Percentiles rank a stretch among this genome's conserved stretches.
Conservation (phyloP, 139 green algal genomes). For the Chlorokybus atmophyticus region DNA sequence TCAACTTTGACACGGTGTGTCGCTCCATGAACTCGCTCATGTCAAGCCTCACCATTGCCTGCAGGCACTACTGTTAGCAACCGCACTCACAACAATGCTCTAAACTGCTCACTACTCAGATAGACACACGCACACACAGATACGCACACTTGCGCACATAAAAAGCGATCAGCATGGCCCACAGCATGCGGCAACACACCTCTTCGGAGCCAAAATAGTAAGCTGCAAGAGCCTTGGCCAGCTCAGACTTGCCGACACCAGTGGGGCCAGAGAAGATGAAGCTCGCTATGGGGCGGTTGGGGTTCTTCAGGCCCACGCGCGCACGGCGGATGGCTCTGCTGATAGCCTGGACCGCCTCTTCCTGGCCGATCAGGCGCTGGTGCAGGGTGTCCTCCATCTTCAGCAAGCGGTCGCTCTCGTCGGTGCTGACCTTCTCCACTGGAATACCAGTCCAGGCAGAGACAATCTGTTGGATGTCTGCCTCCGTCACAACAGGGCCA, state of each 20-base stretch:
- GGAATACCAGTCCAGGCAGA: constrained; percentile 68
- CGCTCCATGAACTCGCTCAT: constrained; percentile 51
- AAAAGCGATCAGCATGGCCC: too few species aligned
- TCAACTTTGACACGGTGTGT: constrained; percentile 18
- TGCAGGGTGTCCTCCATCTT: constrained; percentile 98
- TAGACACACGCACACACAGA: too few species aligned
- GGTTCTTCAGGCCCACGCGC: constrained; percentile 96
- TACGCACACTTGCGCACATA: too few species aligned
- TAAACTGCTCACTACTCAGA: too few species aligned
- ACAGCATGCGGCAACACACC: too few species aligned
- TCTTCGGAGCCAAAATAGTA: constrained; percentile 99
- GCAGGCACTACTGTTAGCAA: too few species aligned
- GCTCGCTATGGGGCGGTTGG: constrained; percentile 87
- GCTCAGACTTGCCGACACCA: constrained; percentile 95
- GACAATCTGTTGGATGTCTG: constrained; percentile 94
- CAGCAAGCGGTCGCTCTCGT: constrained; percentile 90
- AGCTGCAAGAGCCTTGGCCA: constrained; percentile 91
- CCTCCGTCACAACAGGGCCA: constrained; percentile 65
- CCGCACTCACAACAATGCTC: too few species aligned
- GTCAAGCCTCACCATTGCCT: constrained; percentile 57
- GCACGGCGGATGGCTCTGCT: constrained; percentile 84
- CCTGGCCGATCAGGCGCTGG: constrained; percentile 85
- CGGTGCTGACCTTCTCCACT: constrained; percentile 78
- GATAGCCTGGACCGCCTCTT: constrained; percentile 74
- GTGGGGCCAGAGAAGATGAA: constrained; percentile 91